phyloP scores from a whole-genome alignment of 257 asterid genomes.

The Solanum peruvianum region DNA sequence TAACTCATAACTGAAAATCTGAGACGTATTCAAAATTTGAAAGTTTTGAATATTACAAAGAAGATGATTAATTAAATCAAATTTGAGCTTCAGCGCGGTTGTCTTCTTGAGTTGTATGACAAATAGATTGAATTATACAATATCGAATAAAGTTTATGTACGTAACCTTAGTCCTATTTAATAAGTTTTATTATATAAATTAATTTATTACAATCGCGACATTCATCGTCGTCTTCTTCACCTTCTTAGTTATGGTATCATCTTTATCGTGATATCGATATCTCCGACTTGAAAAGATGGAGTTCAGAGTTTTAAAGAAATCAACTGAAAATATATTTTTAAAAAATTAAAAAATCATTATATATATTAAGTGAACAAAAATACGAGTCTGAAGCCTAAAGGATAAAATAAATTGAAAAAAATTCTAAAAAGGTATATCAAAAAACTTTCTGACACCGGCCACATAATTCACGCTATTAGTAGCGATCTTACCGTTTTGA shows the following conservation, averaged over 20 bases:
- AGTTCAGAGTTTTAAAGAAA: background rate
- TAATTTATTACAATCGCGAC: background rate
- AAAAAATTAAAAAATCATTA: background rate
- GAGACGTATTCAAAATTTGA: background rate
- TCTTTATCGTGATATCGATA: too few species aligned
- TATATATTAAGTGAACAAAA: background rate
- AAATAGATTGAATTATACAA: background rate
- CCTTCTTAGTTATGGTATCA: background rate
- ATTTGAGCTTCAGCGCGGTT: background rate
- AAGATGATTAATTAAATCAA: background rate
- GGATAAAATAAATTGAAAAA: too few species aligned
- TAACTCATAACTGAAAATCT: background rate
- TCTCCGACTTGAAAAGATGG: background rate
- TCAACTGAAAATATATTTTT: too few species aligned
- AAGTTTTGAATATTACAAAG: background rate
- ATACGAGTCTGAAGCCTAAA: too few species aligned
- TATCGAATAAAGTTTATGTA: background rate
- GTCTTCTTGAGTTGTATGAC: too few species aligned
- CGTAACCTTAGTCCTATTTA: background rate
- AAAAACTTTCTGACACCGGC: too few species aligned
- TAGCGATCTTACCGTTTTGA: too few species aligned
- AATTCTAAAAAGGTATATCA: too few species aligned
- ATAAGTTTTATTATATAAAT: too few species aligned
- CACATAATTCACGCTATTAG: too few species aligned
- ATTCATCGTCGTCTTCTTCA: background rate